phyloP scores from a whole-genome alignment of 2,329 filamentous ascomycete genomes.

The Aspergillus ustus region DNA sequence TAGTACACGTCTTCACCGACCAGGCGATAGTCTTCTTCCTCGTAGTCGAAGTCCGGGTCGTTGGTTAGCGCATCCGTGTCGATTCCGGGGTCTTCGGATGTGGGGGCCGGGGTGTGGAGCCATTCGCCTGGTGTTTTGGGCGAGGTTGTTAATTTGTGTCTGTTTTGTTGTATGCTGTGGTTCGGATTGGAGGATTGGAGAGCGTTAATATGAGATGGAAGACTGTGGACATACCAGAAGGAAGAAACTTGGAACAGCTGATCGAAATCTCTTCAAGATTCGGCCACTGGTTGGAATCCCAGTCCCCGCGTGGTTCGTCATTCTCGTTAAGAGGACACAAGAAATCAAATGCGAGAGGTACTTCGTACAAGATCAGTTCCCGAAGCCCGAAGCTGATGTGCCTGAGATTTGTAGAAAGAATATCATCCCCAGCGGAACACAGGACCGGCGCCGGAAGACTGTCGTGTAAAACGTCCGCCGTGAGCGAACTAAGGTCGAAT shows the following conservation, averaged over 20 bases:
- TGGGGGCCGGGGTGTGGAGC: not conserved
- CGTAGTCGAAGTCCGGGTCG: not conserved
- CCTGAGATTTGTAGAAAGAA: not conserved
- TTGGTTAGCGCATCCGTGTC: not conserved
- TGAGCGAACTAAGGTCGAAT: not conserved
- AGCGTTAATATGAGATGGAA: not conserved
- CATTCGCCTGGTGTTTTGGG: not conserved
- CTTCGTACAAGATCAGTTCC: not conserved
- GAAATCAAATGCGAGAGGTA: not conserved
- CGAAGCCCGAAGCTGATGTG: not conserved
- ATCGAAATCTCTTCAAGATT: not conserved
- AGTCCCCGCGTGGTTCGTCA: not conserved
- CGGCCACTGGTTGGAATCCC: not conserved
- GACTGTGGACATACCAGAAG: not conserved
- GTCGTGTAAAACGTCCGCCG: not conserved
- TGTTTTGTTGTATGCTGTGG: too few relatives aligned
- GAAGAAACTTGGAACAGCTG: not conserved
- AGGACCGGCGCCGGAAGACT: not conserved
- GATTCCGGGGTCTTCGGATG: not conserved
- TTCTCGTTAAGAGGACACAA: not conserved
- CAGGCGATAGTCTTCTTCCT: not conserved
- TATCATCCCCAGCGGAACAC: not conserved
- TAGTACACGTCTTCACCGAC: not conserved
- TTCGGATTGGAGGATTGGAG: too few relatives aligned
- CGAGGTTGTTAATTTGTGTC: not conserved